phyloP scores from a whole-genome alignment of 495 filamentous ascomycete species.

The Penicillium coprophilum region DNA sequence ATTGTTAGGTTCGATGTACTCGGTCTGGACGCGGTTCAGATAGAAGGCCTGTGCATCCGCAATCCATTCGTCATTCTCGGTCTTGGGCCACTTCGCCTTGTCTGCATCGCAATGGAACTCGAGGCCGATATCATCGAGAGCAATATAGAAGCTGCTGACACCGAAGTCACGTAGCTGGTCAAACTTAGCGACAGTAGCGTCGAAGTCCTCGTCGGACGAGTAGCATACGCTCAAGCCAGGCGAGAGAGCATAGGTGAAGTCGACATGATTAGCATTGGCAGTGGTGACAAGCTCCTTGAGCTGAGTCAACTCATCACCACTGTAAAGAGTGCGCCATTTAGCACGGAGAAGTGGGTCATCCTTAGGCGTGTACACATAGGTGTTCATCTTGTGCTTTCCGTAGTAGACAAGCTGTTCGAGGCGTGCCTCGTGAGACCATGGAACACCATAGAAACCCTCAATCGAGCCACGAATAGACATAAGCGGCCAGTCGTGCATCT shows the following conservation, averaged over 20 bases:
- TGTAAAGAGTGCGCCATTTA: slow-evolving; percentile 18
- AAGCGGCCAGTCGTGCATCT: slow-evolving; percentile 21
- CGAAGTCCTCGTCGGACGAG: slow-evolving; percentile 14
- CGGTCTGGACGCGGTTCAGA: slow-evolving; percentile 16
- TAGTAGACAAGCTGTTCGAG: slow-evolving; percentile 20
- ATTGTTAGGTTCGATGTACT: slow-evolving; percentile 13
- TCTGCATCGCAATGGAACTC: slow-evolving; percentile 18
- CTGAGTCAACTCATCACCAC: slow-evolving; percentile 10
- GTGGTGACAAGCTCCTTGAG: slow-evolving; percentile 17
- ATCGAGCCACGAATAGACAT: slow-evolving; percentile 23
- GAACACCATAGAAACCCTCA: slow-evolving; percentile 21
- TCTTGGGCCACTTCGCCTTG: slow-evolving; percentile 8
- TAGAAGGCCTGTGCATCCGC: slow-evolving; percentile 19
- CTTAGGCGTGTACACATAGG: slow-evolving; percentile 21
- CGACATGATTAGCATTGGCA: slow-evolving; percentile 19
- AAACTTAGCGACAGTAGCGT: slow-evolving; percentile 14
- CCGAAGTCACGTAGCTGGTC: slow-evolving; percentile 17
- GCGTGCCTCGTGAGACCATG: slow-evolving; percentile 21
- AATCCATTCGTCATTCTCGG: slow-evolving; percentile 5
- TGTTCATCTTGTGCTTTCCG: slow-evolving; percentile 23
- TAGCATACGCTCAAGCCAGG: slow-evolving; percentile 18
- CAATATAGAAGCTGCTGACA: slow-evolving; percentile 17
- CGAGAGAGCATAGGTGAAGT: slow-evolving; percentile 20
- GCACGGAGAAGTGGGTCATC: slow-evolving; percentile 20
- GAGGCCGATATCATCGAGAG: slow-evolving; percentile 16